These are phyloP conservation scores for Rhododendron kiyosumense DNA, from an alignment of 148 eudicot species.

Conservation along the genomic window DNA sequence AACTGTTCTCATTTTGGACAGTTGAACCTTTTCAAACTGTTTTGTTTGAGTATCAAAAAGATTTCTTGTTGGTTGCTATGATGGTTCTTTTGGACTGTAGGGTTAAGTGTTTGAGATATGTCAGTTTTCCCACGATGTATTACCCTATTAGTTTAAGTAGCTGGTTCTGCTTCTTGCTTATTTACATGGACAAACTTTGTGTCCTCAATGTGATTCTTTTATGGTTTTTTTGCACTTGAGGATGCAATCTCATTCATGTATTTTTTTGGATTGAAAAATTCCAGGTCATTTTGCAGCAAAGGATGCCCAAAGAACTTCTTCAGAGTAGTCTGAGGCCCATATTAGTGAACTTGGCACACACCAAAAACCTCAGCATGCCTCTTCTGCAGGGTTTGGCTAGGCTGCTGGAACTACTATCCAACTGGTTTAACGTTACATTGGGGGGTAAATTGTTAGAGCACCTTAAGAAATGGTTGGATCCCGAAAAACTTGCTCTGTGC, in stretches of 20 bases:
- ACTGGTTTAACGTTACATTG: conserved; percentile 94
- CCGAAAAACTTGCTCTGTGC: conserved; percentile 89
- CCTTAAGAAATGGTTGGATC: conserved; percentile 93
- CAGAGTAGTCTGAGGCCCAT: conserved; percentile 97
- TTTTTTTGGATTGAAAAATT: conserved; percentile 7
- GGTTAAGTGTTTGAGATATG: background rate
- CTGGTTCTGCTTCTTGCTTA: background rate
- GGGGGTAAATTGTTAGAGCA: conserved; percentile 95
- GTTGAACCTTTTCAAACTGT: background rate
- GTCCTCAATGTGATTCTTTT: background rate
- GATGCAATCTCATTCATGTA: conserved; percentile 3
- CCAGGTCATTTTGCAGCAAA: conserved; percentile 86
- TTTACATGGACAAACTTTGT: background rate
- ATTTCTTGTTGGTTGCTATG: background rate
- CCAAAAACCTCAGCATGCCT: conserved; percentile 94
- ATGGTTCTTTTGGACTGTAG: background rate
- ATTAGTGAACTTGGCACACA: conserved; percentile 86
- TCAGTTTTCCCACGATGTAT: background rate
- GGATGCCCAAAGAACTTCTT: conserved; percentile 99
- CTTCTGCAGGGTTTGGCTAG: conserved; percentile 97
- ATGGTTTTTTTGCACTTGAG: background rate
- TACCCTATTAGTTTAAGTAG: background rate
- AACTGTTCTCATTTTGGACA: background rate
- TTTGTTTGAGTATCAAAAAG: background rate
- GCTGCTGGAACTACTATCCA: conserved; percentile 85